Evolutionary conservation across 2,329 filamentous ascomycete genomes (phyloP).

Genomic region (Trichoderma citrinoviride): DNA sequence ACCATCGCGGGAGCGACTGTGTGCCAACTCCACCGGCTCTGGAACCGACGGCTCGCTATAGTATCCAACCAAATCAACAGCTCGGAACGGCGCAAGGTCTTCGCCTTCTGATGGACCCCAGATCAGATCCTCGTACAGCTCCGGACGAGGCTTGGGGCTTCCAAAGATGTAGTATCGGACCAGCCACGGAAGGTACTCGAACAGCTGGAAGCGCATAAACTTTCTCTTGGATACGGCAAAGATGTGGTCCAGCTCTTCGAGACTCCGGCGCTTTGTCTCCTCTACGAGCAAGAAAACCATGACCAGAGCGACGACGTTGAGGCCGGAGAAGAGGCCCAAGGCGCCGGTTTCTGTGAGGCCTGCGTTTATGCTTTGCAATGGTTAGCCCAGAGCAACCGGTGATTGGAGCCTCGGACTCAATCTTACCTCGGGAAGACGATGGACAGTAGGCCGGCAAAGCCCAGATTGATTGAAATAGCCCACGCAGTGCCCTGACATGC

Average conservation of each 20-base stretch:
- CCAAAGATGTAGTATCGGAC: constrained; percentile 30
- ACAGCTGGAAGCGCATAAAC: constrained; percentile 40
- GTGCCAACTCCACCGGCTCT: constrained; percentile 17
- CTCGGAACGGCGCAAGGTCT: constrained; percentile 5
- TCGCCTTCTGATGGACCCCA: constrained; percentile 28
- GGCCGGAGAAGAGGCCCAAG: constrained; percentile 45
- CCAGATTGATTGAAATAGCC: constrained; percentile 47
- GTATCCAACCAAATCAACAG: not conserved
- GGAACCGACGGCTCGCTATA: not conserved
- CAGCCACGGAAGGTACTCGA: constrained; percentile 38
- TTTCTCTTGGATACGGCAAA: constrained; percentile 40
- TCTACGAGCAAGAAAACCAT: constrained; percentile 46
- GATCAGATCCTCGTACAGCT: constrained; percentile 36
- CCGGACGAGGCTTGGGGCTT: constrained; percentile 28
- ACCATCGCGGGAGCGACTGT: not conserved
- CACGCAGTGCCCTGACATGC: constrained; percentile 43
- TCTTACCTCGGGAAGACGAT: constrained; percentile 39
- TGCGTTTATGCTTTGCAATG: constrained; percentile 26
- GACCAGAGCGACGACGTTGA: constrained; percentile 47
- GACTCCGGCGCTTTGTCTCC: constrained; percentile 41
- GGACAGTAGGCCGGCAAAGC: constrained; percentile 47
- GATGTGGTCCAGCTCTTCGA: constrained; percentile 42
- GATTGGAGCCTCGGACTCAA: not conserved
- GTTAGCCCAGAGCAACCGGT: not conserved
- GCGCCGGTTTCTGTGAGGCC: constrained; percentile 34